phyloP scores from a whole-genome alignment of 2,329 filamentous ascomycete species.

The Pseudopithomyces maydicus region DNA sequence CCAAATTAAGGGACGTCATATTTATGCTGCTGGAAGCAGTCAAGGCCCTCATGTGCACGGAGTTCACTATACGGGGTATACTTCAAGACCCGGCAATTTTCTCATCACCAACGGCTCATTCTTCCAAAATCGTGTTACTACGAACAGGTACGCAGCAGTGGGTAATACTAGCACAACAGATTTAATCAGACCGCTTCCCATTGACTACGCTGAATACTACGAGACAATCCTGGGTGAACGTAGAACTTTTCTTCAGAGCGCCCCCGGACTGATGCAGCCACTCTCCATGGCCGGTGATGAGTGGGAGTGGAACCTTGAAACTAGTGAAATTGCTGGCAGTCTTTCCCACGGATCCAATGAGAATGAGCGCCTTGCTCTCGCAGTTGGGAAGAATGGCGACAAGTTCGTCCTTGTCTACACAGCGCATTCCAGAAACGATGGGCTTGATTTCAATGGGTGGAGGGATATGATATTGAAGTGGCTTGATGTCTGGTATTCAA shows the following conservation, averaged over 20 bases:
- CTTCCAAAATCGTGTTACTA: neutral
- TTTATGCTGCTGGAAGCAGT: neutral
- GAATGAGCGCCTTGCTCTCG: conserved; percentile 4
- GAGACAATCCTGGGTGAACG: neutral
- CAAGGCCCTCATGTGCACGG: neutral
- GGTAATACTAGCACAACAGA: neutral
- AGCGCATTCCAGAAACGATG: neutral
- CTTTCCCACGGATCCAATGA: neutral
- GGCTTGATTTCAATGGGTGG: neutral
- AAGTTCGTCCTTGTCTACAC: conserved; percentile 3
- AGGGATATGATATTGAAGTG: neutral
- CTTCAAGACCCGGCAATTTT: neutral
- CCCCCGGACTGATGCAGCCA: neutral
- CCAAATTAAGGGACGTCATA: neutral
- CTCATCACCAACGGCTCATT: neutral
- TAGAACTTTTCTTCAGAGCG: neutral
- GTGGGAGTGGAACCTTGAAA: neutral
- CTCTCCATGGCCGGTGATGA: neutral
- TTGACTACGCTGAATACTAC: neutral
- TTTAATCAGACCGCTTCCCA: neutral
- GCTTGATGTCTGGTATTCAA: neutral
- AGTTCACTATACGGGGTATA: neutral
- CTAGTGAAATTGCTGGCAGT: neutral
- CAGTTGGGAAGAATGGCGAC: neutral
- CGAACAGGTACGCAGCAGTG: neutral